Base-by-base conservation (phyloP, 768 basidiomycete species). In the Tricholoma sp. region DNA sequence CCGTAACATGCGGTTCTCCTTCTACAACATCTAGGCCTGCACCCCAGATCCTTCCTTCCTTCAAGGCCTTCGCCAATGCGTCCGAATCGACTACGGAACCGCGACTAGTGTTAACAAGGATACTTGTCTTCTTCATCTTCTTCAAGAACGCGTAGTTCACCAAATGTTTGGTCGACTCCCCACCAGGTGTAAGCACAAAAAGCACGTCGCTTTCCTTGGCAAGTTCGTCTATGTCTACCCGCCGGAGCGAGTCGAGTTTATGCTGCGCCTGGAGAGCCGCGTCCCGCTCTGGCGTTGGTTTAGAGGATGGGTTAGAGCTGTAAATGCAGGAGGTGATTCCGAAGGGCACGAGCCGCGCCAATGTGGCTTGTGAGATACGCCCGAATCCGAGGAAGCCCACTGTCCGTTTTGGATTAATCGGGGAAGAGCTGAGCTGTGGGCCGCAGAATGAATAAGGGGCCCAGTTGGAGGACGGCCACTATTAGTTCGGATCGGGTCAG, bases 321-420 rank as follows among this genome's bases (percentile, higher is more conserved):
- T 94, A 96, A 42, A 95, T 60, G 60, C 84, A 86, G 61, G 82
- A 75, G 0, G 83, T 88, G 64, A 92, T 78, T 24, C 89, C 93
- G 66, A 98, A 98, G 0, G 90, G 84, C 9, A 89, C 72, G 36
- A 98, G 80, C 3, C 96, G 85, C 1, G 79, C 70, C 41, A 96
- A 80, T 0, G 88, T 89, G 18, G 88, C 88, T 63, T 94, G 91
- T 0, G 94, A 85, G 62, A 98, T 98, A 24, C 96, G 84, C 6
- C 96, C 96, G 63, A 98, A 98, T 11, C 97, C 97, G 32, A 98
- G 76, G 74, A 98, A 97, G 1, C 93, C 94, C 2, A 86, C 83
- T 1, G 86, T 95, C 42, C 86, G 83, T 7, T 67, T 78, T 2
- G 78, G 78, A 6, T 80, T 74, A 13, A 74, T 62, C 1, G 65